phyloP scores from a whole-genome alignment of 805 yeast genomes.

The Lipomyces mesembrius region DNA sequence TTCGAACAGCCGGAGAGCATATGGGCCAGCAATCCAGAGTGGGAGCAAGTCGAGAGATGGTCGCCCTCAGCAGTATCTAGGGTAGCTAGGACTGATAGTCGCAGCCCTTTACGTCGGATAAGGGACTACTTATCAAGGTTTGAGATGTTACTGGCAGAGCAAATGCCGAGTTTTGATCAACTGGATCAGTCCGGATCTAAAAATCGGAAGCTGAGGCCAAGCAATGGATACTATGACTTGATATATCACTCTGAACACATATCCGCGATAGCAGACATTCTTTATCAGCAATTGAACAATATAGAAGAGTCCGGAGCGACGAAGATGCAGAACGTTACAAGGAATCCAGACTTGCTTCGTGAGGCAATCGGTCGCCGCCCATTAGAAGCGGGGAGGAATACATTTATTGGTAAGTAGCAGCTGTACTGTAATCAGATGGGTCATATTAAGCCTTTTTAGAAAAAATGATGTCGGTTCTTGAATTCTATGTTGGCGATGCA shows the following conservation, averaged over 20 bases:
- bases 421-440: not conserved
- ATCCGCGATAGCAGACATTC: not conserved
- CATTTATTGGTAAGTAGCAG: not conserved
- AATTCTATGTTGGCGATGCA: slow-evolving; percentile 8
- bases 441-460: not conserved
- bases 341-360: slow-evolving; percentile 11
- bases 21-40: not conserved
- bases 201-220: not conserved
- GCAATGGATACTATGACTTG: not conserved
- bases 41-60: not conserved
- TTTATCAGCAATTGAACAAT: not conserved
- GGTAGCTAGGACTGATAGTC: not conserved
- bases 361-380: not conserved
- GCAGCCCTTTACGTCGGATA: not conserved
- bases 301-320: not conserved
- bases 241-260: slow-evolving; percentile 9
- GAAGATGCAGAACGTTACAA: no score
- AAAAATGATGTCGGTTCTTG: not conserved
- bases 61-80: not conserved
- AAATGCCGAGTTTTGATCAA: slow-evolving; percentile 21
- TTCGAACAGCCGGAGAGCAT: not conserved
- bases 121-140: slow-evolving; percentile 6
- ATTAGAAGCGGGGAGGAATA: not conserved
- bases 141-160: slow-evolving; percentile 16
- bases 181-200: not conserved